Conservation (phyloP, 208 protist species). For the Wallacemonas sp. region DNA sequence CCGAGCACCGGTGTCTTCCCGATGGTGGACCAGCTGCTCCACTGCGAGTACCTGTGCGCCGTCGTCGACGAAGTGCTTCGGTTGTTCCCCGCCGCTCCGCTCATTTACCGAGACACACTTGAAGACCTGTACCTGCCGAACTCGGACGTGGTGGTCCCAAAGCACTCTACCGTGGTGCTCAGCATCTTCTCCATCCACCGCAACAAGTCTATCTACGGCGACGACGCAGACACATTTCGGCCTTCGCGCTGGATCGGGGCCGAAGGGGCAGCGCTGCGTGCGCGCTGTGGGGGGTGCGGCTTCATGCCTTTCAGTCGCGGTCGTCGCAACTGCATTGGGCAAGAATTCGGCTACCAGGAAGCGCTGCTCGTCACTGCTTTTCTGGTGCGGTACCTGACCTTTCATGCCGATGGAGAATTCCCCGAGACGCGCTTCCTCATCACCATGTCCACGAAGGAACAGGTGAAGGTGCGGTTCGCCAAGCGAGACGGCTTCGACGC, state of each 20-base stretch:
- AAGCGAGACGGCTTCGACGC: constrained; percentile 17
- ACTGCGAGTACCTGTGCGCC: constrained; percentile 49
- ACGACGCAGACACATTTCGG: constrained; percentile 33
- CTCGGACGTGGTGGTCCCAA: constrained; percentile 43
- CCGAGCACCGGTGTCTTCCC: constrained; percentile 32
- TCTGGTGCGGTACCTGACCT: constrained; percentile 31
- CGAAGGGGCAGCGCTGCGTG: constrained; percentile 30
- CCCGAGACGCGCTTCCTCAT: constrained; percentile 47
- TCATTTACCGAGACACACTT: constrained; percentile 53
- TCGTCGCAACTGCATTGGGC: constrained; percentile 48
- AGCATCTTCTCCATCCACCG: constrained; percentile 56
- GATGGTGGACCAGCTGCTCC: constrained; percentile 39
- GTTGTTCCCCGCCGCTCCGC: constrained; percentile 48
- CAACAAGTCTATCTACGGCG: constrained; percentile 35
- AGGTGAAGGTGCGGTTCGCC: constrained; percentile 23
- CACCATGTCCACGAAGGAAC: constrained; percentile 39
- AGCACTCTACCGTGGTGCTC: constrained; percentile 38
- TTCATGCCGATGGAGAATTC: constrained; percentile 34
- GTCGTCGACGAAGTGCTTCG: constrained; percentile 46
- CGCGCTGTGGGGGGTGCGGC: constrained; percentile 44
- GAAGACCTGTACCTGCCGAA: constrained; percentile 38
- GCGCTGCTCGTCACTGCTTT: constrained; percentile 38
- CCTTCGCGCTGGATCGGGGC: constrained; percentile 50
- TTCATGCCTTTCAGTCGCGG: constrained; percentile 58
- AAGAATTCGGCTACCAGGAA: constrained; percentile 46